phyloP scores from a whole-genome alignment of 768 basidiomycete genomes.

The Sarcomyxa edulis region DNA sequence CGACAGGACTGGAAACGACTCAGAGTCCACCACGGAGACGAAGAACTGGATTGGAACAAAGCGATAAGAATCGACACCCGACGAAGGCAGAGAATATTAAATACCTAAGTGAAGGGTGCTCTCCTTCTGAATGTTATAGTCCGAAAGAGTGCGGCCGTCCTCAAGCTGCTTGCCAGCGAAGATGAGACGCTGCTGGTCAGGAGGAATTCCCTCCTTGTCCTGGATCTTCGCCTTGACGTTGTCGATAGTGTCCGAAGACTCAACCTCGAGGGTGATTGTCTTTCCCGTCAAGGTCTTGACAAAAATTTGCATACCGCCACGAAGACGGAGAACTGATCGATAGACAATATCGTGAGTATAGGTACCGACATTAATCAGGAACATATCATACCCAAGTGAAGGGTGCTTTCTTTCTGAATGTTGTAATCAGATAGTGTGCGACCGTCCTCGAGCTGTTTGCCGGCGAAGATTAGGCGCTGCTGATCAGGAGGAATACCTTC shows the following conservation, averaged over 20 bases:
- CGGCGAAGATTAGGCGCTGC: conserved; percentile 88
- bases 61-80: conserved; percentile 37
- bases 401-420: conserved; percentile 86
- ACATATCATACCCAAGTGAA: conserved; percentile 67
- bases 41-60: conserved; percentile 37
- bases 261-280: conserved; percentile 91
- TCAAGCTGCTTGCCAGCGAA: conserved; percentile 95
- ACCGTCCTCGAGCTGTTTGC: conserved; percentile 89
- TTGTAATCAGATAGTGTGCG: conserved; percentile 89
- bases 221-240: conserved; percentile 84
- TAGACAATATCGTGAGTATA: background rate
- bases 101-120: conserved; percentile 69
- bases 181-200: conserved; percentile 85
- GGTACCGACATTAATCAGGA: conserved; percentile 66
- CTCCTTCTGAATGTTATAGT: conserved; percentile 83
- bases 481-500: conserved; percentile 72
- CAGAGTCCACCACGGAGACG: conserved; percentile 77
- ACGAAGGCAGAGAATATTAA: conserved; percentile 66
- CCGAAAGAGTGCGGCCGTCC: conserved; percentile 86
- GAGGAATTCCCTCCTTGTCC: conserved; percentile 80
- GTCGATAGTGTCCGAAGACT: conserved; percentile 91
- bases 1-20: too few species aligned
- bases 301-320: conserved; percentile 90
- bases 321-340: conserved; percentile 67
- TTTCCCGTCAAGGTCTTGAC: conserved; percentile 87